phyloP scores from a whole-genome alignment of 108 stramenopile species.

The Ochromonas danica region DNA sequence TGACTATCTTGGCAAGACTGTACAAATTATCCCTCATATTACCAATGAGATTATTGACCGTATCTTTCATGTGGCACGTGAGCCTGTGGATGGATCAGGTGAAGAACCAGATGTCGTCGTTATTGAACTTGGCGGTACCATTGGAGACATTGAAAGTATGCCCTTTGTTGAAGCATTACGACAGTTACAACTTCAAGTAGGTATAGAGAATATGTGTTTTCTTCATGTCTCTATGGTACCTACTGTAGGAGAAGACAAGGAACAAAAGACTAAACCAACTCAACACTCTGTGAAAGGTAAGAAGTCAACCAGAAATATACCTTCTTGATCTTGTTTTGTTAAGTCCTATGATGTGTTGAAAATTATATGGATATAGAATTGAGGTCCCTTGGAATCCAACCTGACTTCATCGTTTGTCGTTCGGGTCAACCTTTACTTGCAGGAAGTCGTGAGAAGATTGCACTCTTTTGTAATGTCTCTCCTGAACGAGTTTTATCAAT shows the following conservation, averaged over 20 bases:
- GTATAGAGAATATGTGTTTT: constrained; percentile 60
- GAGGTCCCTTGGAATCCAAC: constrained; percentile 62
- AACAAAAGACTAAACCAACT: constrained; percentile 47
- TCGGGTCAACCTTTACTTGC: constrained; percentile 55
- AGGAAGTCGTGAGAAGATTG: constrained; percentile 56
- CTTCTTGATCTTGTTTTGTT: too few relatives aligned
- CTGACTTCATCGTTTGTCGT: constrained; percentile 69
- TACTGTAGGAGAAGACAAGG: constrained; percentile 1
- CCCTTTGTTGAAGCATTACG: constrained; percentile 63
- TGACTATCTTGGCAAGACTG: constrained; percentile 94
- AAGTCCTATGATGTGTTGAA: too few relatives aligned
- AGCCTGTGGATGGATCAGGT: not conserved
- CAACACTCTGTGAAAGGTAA: constrained; percentile 58
- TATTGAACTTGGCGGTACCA: constrained; percentile 2
- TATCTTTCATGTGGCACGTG: constrained; percentile 67
- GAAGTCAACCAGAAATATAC: not conserved
- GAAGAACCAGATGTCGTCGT: constrained; percentile 2
- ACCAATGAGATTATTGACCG: constrained; percentile 85
- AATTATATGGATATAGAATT: too few relatives aligned
- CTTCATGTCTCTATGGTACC: constrained; percentile 67
- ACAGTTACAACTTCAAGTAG: constrained; percentile 31
- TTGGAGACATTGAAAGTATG: constrained; percentile 53
- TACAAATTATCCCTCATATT: constrained; percentile 89
- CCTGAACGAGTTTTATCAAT: constrained; percentile 79
- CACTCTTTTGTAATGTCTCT: constrained; percentile 69